Base-by-base conservation (phyloP, 2,329 filamentous ascomycete genomes). In the Chaetomiaceae sp. region DNA sequence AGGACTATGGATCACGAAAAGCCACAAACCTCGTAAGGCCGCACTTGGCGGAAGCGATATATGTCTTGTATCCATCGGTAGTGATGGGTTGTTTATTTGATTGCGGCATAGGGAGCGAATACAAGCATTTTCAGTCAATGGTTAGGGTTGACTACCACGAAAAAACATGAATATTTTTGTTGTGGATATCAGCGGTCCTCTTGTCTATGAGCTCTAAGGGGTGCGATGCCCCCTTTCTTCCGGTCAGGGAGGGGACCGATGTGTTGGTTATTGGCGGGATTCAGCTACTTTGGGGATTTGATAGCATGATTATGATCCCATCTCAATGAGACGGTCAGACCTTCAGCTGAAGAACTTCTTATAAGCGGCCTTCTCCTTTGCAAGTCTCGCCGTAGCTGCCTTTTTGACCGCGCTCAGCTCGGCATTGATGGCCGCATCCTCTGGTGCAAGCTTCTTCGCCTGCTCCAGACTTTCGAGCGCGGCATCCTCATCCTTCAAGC, bases 311-410 rank as follows among this genome's bases (percentile, higher is more conserved):
- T 18, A 42, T 37, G 14, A 43, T 14, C 27, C 16, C 36, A 8
- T 34, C 10, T 6, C 16, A 41, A 23, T n/a, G n/a, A 45, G 7
- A 13, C 41, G 3, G 14, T 23, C 16, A 8, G 13, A 8, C 2
- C 29, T 13, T 50, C 42, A 54, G 41, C 34, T 37, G 14, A 97
- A 97, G 73, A 95, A 94, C 75, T 95, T 97, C 75, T 87, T 88
- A 69, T 92, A 95, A 5, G 86, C 87, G 62, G 88, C 89, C 81
- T 91, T 95, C 77, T 96, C 89, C 81, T 91, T 95, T 68, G 87
- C 87, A 57, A 83, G 79, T 57, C 86, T 80, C 53, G 86, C 87
- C 10, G 82, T 78, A 23, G 87, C 80, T 63, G 79, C 82, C 74
- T 86, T 86, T 81, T 91, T 95, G 48, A 94, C 84, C n/a, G 78